Evolutionary conservation across 2,329 filamentous ascomycete genomes (phyloP).

Genomic region (Penicillium sp.): DNA sequence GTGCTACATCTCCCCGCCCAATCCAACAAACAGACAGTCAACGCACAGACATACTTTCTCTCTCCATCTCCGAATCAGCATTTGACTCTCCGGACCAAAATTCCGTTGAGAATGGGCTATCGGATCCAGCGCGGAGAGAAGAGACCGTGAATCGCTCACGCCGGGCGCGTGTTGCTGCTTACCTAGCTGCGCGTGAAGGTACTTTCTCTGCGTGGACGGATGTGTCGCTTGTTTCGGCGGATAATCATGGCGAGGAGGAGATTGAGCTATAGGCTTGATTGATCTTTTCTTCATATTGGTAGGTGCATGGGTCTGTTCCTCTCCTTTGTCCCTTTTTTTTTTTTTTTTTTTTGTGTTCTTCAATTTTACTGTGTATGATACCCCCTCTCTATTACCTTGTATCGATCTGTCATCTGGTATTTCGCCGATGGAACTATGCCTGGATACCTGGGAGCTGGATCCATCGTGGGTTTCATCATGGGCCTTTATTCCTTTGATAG

Average conservation of each 20-base stretch:
- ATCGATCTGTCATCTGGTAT: background rate
- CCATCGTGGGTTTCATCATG: background rate
- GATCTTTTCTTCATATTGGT: background rate
- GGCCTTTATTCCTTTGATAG: background rate
- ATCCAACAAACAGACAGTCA: conserved; percentile 16
- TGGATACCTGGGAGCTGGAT: background rate
- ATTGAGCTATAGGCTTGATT: conserved; percentile 37
- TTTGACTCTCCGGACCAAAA: conserved; percentile 9
- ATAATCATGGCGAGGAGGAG: conserved; percentile 44
- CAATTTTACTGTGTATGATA: background rate
- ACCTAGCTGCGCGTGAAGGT: conserved; percentile 40
- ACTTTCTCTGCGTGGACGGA: conserved; percentile 45
- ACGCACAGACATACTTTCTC: conserved; percentile 19
- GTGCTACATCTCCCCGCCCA: background rate
- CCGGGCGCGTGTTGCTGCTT: conserved; percentile 34
- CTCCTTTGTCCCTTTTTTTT: no score
- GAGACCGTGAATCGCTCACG: conserved; percentile 12
- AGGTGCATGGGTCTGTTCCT: background rate
- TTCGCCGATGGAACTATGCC: background rate
- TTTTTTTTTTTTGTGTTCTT: background rate
- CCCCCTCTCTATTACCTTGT: background rate
- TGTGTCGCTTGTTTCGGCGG: conserved; percentile 43
- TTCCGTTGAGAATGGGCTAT: background rate
- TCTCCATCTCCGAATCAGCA: conserved; percentile 19
- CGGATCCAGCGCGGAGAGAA: background rate